Base-by-base conservation (phyloP, 352 stramenopile species). In the Pythium brachiatum region DNA sequence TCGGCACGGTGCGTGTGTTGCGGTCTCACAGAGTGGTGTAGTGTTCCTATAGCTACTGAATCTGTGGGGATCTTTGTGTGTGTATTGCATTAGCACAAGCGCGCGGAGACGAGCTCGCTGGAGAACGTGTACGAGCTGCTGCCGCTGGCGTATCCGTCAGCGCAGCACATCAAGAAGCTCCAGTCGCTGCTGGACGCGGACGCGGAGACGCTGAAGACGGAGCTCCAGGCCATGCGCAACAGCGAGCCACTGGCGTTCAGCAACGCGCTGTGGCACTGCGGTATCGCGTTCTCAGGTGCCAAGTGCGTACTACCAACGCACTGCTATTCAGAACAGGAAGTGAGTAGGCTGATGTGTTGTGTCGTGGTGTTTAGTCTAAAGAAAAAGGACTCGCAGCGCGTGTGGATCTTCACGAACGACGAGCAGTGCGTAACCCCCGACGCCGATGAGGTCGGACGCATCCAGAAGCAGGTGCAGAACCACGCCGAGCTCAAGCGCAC, bases 381-480 rank as follows among this genome's bases (percentile, higher is more conserved):
- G 65, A 90, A 91, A 68, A 89, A 90, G 60, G 83, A 94, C 62
- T 83, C 79, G 29, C 83, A 94, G 62, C 83, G 81, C n/a, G 79
- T 92, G 29, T 94, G 86, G 86, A 79, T 92, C 54, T 92, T 94
- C 60, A 94, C 86, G 27, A 92, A 94, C 60, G 78, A 92, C 68
- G 86, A 94, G 62, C 68, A 54, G 20, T 79, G 77, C 8, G 46
- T 68, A 7, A 55, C 68, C 3, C 70, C 75, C n/a, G 79, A 90
- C 32, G 64, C 58, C 7, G 81, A 92, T 54, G 86, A 94, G 66
- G 57, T 69, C 15, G 69, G 70, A 2, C 81, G 81, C 18, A 68
- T 92, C 48, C 76, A 88, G 57, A 90, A 91, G 64, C 86, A 94
- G 74, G 72, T 89, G 6, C 83, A 89, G 72, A 94, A 94, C 59